Evolutionary conservation across 768 basidiomycete species (phyloP).

Genomic region (Hydnomerulius pinastri): DNA sequence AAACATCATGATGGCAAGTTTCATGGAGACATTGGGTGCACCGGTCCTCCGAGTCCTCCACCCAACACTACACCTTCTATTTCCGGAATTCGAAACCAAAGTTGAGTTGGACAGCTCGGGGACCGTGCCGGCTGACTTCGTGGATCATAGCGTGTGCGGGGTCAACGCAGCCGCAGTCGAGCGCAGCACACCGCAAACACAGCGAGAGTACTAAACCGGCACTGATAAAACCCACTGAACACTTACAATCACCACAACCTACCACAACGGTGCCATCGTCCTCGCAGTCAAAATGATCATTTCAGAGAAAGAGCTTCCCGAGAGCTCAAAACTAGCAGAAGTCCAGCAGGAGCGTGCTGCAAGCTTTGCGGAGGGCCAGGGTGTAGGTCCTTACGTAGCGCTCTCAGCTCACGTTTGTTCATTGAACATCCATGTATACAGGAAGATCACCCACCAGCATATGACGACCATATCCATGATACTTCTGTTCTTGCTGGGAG

Average conservation of each 20-base stretch:
- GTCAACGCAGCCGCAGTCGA: slow-evolving; percentile 1
- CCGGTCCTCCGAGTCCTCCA: no score
- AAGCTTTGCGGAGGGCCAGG: background rate
- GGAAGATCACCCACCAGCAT: slow-evolving; percentile 9
- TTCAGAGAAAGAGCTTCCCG: background rate
- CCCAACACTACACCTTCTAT: no score
- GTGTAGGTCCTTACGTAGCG: background rate
- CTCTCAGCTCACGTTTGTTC: background rate
- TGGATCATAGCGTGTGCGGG: no score
- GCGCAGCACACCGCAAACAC: background rate
- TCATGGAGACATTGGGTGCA: no score
- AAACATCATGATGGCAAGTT: no score
- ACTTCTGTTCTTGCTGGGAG: background rate
- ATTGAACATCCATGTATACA: background rate
- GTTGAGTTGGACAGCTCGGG: no score
- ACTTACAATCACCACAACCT: no score
- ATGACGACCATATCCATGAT: background rate
- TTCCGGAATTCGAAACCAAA: no score
- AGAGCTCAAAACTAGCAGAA: background rate
- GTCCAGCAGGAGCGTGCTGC: background rate
- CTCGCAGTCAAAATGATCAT: background rate
- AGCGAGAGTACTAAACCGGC: background rate
- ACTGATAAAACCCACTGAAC: background rate
- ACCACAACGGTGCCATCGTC: no score
- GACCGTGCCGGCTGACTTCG: no score